Evolutionary conservation across 371 early-diverging fungal genomes (phyloP).

Genomic region (Blakeslea trispora): DNA sequence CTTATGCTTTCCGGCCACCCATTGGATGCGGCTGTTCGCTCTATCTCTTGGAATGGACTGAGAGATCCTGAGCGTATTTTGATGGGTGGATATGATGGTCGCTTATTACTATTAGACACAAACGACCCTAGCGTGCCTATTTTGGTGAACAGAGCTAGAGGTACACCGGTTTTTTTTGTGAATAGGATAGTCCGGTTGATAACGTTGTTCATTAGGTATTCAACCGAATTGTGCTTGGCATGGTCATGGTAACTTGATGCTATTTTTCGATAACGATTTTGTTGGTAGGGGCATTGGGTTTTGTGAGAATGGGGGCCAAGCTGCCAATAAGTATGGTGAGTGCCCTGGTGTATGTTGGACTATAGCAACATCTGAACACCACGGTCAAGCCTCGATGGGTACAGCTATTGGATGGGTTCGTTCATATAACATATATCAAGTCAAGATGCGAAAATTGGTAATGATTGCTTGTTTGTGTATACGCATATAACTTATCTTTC

Average conservation of each 20-base stretch:
- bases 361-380: conserved; percentile 16
- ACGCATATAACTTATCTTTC: too few relatives aligned
- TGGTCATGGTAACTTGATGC: background rate
- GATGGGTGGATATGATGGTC: conserved; percentile 47
- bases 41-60: conserved; percentile 25
- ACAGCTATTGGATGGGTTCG: conserved; percentile 18
- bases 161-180: too few relatives aligned
- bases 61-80: conserved; percentile 19
- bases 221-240: background rate
- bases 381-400: conserved; percentile 10
- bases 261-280: conserved; percentile 8
- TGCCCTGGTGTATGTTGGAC: conserved; percentile 15
- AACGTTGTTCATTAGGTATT: background rate
- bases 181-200: too few relatives aligned
- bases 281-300: background rate
- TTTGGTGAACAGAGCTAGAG: conserved; percentile 7
- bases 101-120: conserved; percentile 34
- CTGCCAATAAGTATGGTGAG: background rate
- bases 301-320: background rate
- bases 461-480: background rate
- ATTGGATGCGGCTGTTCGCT: conserved; percentile 31
- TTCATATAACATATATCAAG: conserved; percentile 13
- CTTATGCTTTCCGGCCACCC: conserved; percentile 13
- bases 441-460: conserved; percentile 8
- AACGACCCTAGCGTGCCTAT: conserved; percentile 35